phyloP scores from a whole-genome alignment of 495 filamentous ascomycete genomes.

The Staphylotrichum longicolle region DNA sequence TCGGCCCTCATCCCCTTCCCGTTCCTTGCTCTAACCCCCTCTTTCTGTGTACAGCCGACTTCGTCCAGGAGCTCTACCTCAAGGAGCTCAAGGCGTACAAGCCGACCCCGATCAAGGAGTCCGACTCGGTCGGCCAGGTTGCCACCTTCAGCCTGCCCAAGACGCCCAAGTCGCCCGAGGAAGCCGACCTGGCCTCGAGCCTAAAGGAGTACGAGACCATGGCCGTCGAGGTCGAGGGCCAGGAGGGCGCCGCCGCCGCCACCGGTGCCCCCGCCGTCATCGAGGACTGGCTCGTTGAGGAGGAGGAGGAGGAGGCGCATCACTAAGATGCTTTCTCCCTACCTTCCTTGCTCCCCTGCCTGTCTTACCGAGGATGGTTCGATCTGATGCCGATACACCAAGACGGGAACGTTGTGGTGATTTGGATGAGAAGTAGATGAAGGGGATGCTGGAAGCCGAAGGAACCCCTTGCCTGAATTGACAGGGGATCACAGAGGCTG shows the following conservation, averaged over 20 bases:
- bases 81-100: constrained; percentile 93
- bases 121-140: constrained; percentile 85
- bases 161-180: constrained; percentile 82
- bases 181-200: constrained; percentile 83
- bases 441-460: too few relatives aligned
- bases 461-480: too few relatives aligned
- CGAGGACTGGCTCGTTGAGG: constrained; percentile 51
- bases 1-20: background rate
- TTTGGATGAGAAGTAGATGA: too few relatives aligned
- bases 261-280: constrained; percentile 38
- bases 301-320: constrained; percentile 47
- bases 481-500: too few relatives aligned
- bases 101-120: constrained; percentile 73
- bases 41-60: constrained; percentile 62
- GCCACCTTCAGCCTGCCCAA: constrained; percentile 79
- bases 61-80: constrained; percentile 96
- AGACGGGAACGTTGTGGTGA: too few relatives aligned
- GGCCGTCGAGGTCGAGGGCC: constrained; percentile 92
- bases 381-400: too few relatives aligned
- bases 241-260: constrained; percentile 48
- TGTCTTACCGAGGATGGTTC: too few relatives aligned
- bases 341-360: too few relatives aligned
- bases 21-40: too few relatives aligned
- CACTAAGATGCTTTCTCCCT: constrained; percentile 35
- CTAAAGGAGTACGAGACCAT: constrained; percentile 89